Conservation (phyloP, 495 filamentous ascomycete genomes). For the Penicillium antarcticum region DNA sequence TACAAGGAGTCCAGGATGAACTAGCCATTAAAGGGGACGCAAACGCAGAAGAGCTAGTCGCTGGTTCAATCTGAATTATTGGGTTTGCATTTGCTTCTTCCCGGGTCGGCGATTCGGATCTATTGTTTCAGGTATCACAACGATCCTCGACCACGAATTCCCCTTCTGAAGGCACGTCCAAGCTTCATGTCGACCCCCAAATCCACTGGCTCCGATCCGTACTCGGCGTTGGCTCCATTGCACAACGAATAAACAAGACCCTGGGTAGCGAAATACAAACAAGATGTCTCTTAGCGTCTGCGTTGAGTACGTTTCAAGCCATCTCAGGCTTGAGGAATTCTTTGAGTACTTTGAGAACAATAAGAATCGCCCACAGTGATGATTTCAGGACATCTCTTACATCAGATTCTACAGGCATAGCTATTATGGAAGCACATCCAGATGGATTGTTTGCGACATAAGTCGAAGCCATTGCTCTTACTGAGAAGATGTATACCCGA, state of each 20-base stretch:
- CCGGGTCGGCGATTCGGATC: conserved; percentile 8
- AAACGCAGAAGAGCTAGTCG: conserved; percentile 12
- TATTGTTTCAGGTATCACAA: background rate
- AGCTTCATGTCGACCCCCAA: too few relatives aligned
- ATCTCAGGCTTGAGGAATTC: too few relatives aligned
- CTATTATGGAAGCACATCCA: background rate
- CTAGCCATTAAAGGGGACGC: conserved; percentile 1
- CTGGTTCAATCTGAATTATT: conserved; percentile 20
- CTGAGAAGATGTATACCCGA: conserved; percentile 31
- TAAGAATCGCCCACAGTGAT: too few relatives aligned
- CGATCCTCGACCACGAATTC: background rate
- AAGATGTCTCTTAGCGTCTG: too few relatives aligned
- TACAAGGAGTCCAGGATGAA: conserved; percentile 19
- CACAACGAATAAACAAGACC: too few relatives aligned
- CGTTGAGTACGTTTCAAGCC: too few relatives aligned
- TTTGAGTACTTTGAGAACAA: too few relatives aligned
- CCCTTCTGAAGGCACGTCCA: background rate
- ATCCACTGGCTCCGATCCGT: conserved; percentile 25
- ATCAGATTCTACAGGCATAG: background rate
- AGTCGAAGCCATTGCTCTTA: too few relatives aligned
- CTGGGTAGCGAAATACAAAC: conserved; percentile 20
- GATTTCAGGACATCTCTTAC: conserved; percentile 12
- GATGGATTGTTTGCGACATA: conserved; percentile 3
- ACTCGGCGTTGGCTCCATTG: conserved; percentile 16
- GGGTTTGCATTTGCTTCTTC: conserved; percentile 25